These are phyloP conservation scores for Termitomyces bulborhizus DNA, from an alignment of 768 basidiomycete genomes.

Conservation along the genomic window DNA sequence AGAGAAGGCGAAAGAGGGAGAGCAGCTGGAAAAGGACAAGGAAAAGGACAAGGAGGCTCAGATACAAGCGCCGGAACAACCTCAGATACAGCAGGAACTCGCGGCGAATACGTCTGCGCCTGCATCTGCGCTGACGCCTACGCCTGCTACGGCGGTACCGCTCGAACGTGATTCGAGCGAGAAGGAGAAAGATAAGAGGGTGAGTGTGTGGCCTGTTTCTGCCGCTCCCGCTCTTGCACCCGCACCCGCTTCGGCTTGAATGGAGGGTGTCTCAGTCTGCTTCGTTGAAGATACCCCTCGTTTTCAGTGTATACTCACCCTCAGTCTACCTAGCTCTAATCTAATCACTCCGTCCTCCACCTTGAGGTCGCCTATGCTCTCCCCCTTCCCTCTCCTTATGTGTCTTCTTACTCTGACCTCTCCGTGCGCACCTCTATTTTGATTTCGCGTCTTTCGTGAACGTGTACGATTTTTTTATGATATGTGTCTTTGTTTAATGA, in stretches of 20 bases:
- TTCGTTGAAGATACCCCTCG: too few relatives aligned
- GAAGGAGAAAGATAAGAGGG: background rate
- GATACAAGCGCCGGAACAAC: too few relatives aligned
- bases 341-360: background rate
- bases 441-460: too few relatives aligned
- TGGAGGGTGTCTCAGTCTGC: background rate
- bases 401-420: too few relatives aligned
- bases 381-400: too few relatives aligned
- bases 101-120: slow-evolving; percentile 1
- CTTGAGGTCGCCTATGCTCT: too few relatives aligned
- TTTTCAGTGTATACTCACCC: background rate
- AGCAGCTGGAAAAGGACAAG: background rate
- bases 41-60: too few relatives aligned
- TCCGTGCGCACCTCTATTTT: too few relatives aligned
- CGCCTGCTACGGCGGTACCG: background rate
- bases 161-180: background rate
- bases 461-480: too few relatives aligned
- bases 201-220: slow-evolving; percentile 5
- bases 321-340: background rate
- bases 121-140: background rate
- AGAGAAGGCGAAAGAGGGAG: too few relatives aligned
- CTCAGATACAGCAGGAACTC: slow-evolving; percentile 2
- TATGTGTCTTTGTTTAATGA: too few relatives aligned
- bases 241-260: background rate
- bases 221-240: background rate